Percentiles rank a stretch among this genome's conserved stretches.
phyloP scores from a whole-genome alignment of 169 alveolate species.

The Plasmodium billcollinsi region DNA sequence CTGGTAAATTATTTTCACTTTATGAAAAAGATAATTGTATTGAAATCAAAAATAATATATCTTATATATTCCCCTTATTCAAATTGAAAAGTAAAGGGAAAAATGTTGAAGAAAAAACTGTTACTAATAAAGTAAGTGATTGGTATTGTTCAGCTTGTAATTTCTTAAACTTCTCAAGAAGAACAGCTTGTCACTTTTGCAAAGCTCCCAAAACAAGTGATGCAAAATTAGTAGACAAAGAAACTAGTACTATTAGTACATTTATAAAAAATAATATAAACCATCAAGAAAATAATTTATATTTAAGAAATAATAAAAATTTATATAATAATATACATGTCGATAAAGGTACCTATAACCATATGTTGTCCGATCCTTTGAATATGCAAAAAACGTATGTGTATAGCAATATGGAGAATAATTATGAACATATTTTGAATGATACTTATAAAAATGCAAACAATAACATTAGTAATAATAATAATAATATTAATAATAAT shows the following conservation, averaged over 20 bases:
- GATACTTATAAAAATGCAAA: neutral
- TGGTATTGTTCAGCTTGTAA: slow-evolving; percentile 87
- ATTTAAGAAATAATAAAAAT: neutral
- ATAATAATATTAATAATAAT: neutral
- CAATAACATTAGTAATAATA: neutral
- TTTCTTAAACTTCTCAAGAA: slow-evolving; percentile 82
- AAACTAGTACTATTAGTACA: neutral
- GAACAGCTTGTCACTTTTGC: slow-evolving; percentile 70
- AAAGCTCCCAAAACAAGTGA: slow-evolving; percentile 56
- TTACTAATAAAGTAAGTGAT: slow-evolving; percentile 68
- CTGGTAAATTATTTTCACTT: slow-evolving; percentile 73
- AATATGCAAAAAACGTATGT: neutral
- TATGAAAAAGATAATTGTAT: slow-evolving; percentile 69
- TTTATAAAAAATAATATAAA: slow-evolving; percentile 38
- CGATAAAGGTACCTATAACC: neutral
- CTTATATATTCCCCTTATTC: slow-evolving; percentile 66
- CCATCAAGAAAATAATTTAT: neutral
- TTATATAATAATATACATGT: neutral
- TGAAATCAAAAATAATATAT: slow-evolving; percentile 12
- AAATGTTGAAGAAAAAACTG: slow-evolving; percentile 25
- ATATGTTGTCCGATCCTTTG: neutral
- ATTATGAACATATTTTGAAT: slow-evolving; percentile 5
- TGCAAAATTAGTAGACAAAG: slow-evolving; percentile 56
- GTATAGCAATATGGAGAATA: neutral
- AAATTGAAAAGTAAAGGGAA: slow-evolving; percentile 32